These are phyloP conservation scores for Nothophytophthora sp. DNA, from an alignment of 352 stramenopile genomes.

Conservation along the genomic window DNA sequence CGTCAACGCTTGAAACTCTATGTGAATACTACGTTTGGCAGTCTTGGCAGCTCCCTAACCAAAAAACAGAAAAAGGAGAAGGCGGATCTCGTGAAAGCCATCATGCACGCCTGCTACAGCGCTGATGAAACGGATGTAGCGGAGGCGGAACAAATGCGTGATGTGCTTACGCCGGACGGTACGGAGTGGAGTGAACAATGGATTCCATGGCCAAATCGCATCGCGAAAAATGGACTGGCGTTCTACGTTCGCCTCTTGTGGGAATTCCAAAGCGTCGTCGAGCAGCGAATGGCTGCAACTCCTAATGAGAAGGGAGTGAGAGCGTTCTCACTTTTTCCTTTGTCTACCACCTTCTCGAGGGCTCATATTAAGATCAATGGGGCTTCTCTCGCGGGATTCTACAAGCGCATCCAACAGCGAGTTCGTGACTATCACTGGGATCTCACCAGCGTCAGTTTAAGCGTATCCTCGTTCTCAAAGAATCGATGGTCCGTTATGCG, in stretches of 20 bases:
- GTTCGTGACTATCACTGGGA: not conserved
- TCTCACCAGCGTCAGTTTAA: not conserved
- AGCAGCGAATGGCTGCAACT: not conserved
- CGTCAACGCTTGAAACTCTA: not conserved
- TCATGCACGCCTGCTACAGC: conserved; percentile 1
- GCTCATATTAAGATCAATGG: conserved; percentile 7
- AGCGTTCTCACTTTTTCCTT: conserved; percentile 7
- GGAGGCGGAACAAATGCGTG: conserved; percentile 2
- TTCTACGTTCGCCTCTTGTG: conserved; percentile 4
- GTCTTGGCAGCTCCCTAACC: not conserved
- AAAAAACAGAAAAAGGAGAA: not conserved
- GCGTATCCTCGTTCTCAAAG: not conserved
- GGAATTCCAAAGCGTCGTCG: conserved; percentile 1
- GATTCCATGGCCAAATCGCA: conserved; percentile 6
- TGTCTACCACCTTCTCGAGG: not conserved
- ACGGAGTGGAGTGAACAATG: not conserved
- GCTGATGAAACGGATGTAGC: not conserved
- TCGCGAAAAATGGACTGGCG: not conserved
- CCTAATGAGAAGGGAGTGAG: conserved; percentile 4
- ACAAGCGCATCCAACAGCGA: not conserved
- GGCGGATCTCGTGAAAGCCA: not conserved
- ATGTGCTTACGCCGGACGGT: not conserved
- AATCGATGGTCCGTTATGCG: not conserved
- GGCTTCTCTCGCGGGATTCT: conserved; percentile 2
- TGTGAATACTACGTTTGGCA: not conserved